Base-by-base conservation (phyloP, 106 monocot genomes). In the Xerophyta viscosa region DNA sequence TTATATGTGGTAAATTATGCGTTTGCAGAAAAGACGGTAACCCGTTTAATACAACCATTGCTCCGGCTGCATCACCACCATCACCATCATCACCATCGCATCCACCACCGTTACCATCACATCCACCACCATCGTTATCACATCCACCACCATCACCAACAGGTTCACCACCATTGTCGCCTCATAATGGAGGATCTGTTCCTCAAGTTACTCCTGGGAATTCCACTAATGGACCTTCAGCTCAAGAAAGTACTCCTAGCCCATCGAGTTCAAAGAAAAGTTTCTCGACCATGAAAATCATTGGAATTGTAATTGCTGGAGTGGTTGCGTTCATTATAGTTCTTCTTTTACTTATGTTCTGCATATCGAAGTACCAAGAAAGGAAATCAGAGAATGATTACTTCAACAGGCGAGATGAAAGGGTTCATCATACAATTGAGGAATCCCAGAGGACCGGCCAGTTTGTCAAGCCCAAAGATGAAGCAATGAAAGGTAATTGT, bases 11-110 rank as follows among this genome's bases (percentile, higher is more conserved):
- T n/a, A n/a, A n/a, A n/a, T n/a, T n/a, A n/a, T n/a, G n/a, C n/a
- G 4, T 63, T 11, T 69, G 65, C 89, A 99, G 98, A 55, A 83
- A 69, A 63, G 90, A 86, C 66, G 98, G 98, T 12, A 99, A 99
- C 58, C 86, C 86, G 52, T 90, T 99, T 45, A 90, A 90, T 77
- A 80, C 82, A 14, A 73, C 61, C 2, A 62, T 78, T 53, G 70
- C 74, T 51, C 98, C 98, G 41, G 61, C 85, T 25, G 19, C 75
- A 27, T n/a, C 27, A 29, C 61, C 68, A 2, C 52, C 63, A 18
- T 41, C 72, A 41, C 48, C 66, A 55, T 41, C 23, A 14, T 28
- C 65, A 50, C 63, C 74, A 48, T 31, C 77, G 23, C 58, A 69
- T 2, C 39, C 39, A 39, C 39, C 39, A 39, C n/a, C n/a, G n/a